Evolutionary conservation across 352 stramenopile species (phyloP), one percentile per base, ranked within the genome.

Genomic region (Thraustochytrium striatum): DNA sequence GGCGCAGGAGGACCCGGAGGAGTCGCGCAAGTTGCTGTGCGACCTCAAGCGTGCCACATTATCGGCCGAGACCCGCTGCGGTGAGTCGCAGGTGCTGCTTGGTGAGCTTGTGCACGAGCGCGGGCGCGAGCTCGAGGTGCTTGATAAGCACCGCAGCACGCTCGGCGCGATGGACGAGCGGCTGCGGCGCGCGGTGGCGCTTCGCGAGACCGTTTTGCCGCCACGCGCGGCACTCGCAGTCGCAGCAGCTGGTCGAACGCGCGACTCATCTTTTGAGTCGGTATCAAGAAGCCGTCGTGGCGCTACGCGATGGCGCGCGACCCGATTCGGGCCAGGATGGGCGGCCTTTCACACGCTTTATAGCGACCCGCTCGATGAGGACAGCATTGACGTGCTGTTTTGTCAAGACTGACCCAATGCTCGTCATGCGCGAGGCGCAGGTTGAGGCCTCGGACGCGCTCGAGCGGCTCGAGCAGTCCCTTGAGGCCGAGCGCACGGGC

Each of bases 351-450:
- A 13, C 44, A 43, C 32, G 65, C 65, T 25, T n/a, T 13, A 70
- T 11, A 57, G n/a, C 38, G 61, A 7, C 35, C 1, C 11, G 5
- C 3, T 8, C 3, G 58, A 69, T 25, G 9, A 7, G 33, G 59
- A 70, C 2, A 9, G 30, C 21, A 70, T 75, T 38, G 32, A 39
- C 8, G 41, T 75, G 5, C 50, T 75, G 44, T 25, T 75, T 75
- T 32, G 52, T 75, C 41, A 72, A 72, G 5, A 25, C 44, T 21
- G 65, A 75, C 44, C 65, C 65, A 11, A 30, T 75, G 44, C 65
- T 61, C 41, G 65, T 75, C 2, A 68, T 75, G 25, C 9, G 21
- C 13, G 65, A 58, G 25, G 65, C 65, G 21, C 65, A 41, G 21
- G 44, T 33, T 19, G 30, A 30, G 5, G 44, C 52, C 21, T 21